Percentiles rank a stretch among this genome's conserved stretches.
Conservation (phyloP, 2,329 filamentous ascomycete species). For the Alternaria angustiovoidea region DNA sequence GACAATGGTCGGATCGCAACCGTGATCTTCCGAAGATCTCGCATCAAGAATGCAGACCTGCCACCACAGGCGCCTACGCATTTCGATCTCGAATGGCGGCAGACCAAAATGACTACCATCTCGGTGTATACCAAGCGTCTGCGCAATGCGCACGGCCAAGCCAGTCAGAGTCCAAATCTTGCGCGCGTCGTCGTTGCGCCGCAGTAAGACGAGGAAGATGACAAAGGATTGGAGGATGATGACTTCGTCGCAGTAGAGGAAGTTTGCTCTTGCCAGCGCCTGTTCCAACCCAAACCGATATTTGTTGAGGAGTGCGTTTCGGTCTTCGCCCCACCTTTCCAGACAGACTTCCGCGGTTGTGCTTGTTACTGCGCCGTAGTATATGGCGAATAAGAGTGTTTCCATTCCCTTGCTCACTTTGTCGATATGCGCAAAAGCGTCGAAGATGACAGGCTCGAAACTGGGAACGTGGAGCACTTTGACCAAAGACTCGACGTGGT, state of each 20-base stretch:
- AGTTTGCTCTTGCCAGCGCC: conserved; percentile 68
- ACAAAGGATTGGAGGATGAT: conserved; percentile 69
- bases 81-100: conserved; percentile 67
- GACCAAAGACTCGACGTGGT: conserved; percentile 76
- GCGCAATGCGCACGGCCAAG: conserved; percentile 65
- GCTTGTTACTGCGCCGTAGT: conserved; percentile 65
- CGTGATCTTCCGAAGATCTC: conserved; percentile 69
- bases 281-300: conserved; percentile 72
- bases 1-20: conserved; percentile 67
- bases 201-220: conserved; percentile 66
- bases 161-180: conserved; percentile 68
- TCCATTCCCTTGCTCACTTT: conserved; percentile 67
- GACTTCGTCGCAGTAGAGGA: conserved; percentile 69
- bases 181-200: conserved; percentile 60
- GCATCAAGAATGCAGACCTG: conserved; percentile 66
- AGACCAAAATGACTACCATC: conserved; percentile 65
- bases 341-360: conserved; percentile 58
- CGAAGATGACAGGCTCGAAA: conserved; percentile 67
- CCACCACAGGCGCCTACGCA: conserved; percentile 68
- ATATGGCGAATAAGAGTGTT: conserved; percentile 68
- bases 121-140: conserved; percentile 67
- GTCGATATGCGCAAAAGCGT: conserved; percentile 67
- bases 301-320: conserved; percentile 57
- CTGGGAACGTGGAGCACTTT: conserved; percentile 77
- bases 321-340: conserved; percentile 60